A percentile compares a stretch with the other conserved stretches of the same genome.
These are phyloP conservation scores for Neonectria coccinea DNA, from an alignment of 2,329 filamentous ascomycete genomes.

Conservation along the genomic window DNA sequence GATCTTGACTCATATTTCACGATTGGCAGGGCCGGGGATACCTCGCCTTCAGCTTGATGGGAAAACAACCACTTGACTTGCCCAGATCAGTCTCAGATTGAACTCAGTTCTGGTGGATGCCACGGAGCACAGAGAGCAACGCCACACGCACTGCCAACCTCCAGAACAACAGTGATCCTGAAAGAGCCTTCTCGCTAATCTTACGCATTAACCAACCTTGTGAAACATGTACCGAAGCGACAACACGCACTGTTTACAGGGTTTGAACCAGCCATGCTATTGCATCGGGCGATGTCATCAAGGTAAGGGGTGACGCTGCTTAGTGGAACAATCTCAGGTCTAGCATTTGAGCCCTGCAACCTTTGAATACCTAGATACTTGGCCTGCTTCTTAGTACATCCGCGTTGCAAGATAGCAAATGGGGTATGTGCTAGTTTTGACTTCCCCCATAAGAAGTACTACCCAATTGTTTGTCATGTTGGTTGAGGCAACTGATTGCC, in stretches of 20 bases:
- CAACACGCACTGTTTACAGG: no score
- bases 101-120: slow-evolving; percentile 6
- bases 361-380: background rate
- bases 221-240: background rate
- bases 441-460: background rate
- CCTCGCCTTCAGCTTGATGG: slow-evolving; percentile 1
- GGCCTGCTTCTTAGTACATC: background rate
- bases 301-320: background rate
- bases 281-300: background rate
- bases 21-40: background rate
- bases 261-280: background rate
- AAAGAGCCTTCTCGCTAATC: background rate
- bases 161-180: background rate
- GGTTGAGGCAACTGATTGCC: background rate
- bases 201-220: background rate
- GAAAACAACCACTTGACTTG: background rate
- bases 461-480: background rate
- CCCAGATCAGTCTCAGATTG: background rate
- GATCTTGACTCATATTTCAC: background rate
- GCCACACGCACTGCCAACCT: background rate
- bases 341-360: background rate
- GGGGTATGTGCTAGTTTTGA: no score
- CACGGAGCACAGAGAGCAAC: background rate
- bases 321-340: background rate
- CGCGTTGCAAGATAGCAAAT: background rate